These are phyloP conservation scores for Backusella tuberculispora DNA, from an alignment of 192 early-diverging fungal species.

Conservation along the genomic window DNA sequence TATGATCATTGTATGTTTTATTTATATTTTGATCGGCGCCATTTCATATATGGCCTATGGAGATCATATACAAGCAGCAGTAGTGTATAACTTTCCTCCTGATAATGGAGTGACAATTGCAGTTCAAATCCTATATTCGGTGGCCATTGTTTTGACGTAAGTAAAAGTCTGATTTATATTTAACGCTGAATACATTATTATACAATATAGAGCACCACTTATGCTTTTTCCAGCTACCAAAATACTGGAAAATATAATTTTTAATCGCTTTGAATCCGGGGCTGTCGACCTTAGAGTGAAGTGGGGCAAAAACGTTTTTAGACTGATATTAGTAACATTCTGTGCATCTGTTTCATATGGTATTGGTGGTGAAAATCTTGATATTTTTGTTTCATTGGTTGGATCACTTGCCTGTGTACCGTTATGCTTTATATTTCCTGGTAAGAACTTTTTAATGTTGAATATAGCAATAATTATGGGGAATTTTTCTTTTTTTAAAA, in stretches of 20 bases:
- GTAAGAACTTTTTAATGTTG: slow-evolving; percentile 12
- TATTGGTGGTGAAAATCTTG: slow-evolving; percentile 70
- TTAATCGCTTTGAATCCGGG: slow-evolving; percentile 55
- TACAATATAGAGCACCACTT: slow-evolving; percentile 61
- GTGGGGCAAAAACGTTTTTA: slow-evolving; percentile 71
- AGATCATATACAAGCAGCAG: slow-evolving; percentile 73
- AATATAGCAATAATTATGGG: no score
- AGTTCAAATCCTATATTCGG: slow-evolving; percentile 80
- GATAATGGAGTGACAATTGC: slow-evolving; percentile 56
- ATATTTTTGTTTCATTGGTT: slow-evolving; percentile 86
- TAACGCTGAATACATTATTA: background rate
- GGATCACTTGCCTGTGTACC: slow-evolving; percentile 77
- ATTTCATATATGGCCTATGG: slow-evolving; percentile 82
- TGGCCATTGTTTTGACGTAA: slow-evolving; percentile 82
- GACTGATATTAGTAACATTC: slow-evolving; percentile 57
- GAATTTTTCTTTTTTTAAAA: no score
- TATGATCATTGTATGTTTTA: slow-evolving; percentile 65
- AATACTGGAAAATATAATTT: slow-evolving; percentile 77
- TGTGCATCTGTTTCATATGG: slow-evolving; percentile 69
- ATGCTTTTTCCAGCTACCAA: slow-evolving; percentile 84
- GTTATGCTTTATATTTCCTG: slow-evolving; percentile 82
- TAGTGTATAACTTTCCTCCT: slow-evolving; percentile 81
- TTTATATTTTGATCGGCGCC: slow-evolving; percentile 74
- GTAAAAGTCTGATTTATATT: background rate
- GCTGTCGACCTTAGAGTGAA: slow-evolving; percentile 60